These are phyloP conservation scores for Pichia sp. DNA, from an alignment of 1,139 yeast species.

Conservation along the genomic window DNA sequence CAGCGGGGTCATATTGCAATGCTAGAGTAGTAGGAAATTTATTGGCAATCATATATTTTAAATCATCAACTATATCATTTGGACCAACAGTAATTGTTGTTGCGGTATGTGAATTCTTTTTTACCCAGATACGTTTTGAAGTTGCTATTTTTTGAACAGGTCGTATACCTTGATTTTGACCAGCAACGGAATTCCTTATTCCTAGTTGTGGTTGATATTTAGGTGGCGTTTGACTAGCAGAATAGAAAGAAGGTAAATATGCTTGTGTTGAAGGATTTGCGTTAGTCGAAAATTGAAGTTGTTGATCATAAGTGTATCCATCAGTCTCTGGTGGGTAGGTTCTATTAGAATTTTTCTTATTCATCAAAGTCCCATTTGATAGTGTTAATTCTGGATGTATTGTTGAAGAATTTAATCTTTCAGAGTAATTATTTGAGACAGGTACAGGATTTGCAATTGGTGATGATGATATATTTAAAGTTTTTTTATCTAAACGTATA, in stretches of 20 bases:
- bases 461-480: background rate
- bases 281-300: background rate
- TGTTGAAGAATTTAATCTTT: background rate
- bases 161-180: constrained; percentile 4
- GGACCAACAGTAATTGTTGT: constrained; percentile 57
- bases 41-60: constrained; percentile 51
- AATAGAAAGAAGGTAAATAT: background rate
- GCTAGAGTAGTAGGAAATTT: constrained; percentile 71
- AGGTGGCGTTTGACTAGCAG: background rate
- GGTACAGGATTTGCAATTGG: background rate
- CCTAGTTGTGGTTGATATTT: background rate
- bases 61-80: constrained; percentile 63
- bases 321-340: background rate
- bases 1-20: constrained; percentile 62
- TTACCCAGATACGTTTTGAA: constrained; percentile 60
- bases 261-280: background rate
- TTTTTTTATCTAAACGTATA: background rate
- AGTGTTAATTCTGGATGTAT: background rate
- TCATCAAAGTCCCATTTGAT: background rate
- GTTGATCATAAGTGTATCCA: background rate
- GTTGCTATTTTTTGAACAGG: constrained; percentile 6
- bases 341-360: background rate
- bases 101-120: constrained; percentile 50
- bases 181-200: background rate
- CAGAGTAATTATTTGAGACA: background rate